Evolutionary conservation across 306 rosid species (phyloP).

Genomic region (Rosa chinensis): DNA sequence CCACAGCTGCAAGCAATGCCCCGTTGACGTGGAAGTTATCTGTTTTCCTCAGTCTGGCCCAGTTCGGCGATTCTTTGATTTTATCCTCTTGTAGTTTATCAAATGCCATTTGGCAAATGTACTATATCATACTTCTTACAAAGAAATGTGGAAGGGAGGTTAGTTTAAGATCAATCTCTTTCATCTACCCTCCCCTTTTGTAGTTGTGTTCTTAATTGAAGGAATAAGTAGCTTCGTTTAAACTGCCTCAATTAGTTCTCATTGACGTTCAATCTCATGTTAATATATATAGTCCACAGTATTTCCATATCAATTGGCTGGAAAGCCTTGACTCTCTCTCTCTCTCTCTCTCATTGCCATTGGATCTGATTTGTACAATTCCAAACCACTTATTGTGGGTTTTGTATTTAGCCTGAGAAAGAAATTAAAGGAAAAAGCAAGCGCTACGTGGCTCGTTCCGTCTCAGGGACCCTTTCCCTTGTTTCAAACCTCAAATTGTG

Average conservation of each 20-base stretch:
- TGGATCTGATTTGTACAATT: background rate
- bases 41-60: conserved; percentile 25
- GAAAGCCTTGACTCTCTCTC: background rate
- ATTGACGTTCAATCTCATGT: background rate
- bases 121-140: conserved; percentile 45
- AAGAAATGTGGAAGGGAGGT: conserved; percentile 43
- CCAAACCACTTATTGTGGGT: background rate
- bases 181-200: conserved; percentile 2
- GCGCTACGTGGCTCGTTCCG: conserved; percentile 3
- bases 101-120: conserved; percentile 55
- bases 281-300: background rate
- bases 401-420: background rate
- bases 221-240: conserved; percentile 35
- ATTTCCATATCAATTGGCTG: background rate
- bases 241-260: background rate
- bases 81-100: conserved; percentile 40
- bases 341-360: background rate
- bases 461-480: background rate
- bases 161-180: conserved; percentile 22
- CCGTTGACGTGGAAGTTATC: conserved; percentile 25
- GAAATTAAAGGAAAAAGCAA: conserved; percentile 3
- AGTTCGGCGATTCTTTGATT: conserved; percentile 66
- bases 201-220: conserved; percentile 34
- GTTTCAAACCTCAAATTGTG: conserved; percentile 14
- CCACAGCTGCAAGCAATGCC: conserved; percentile 43